phyloP scores from a whole-genome alignment of 75 land plant species.

The Cupressus sempervirens region DNA sequence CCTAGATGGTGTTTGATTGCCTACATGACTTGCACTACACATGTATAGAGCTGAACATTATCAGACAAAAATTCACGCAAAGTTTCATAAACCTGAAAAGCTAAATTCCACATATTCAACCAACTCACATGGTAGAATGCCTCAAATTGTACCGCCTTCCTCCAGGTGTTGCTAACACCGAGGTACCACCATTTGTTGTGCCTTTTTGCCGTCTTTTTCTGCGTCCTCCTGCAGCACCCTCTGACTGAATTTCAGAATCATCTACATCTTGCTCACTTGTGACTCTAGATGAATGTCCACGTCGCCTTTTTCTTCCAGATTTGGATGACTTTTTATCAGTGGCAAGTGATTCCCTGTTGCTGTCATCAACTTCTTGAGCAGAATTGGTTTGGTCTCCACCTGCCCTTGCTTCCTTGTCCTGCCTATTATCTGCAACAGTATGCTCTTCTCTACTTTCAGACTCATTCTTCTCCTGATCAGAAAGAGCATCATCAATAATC shows the following conservation, averaged over 20 bases:
- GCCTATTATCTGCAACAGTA: slow-evolving; percentile 1
- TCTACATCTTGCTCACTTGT: slow-evolving; percentile 41
- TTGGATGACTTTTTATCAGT: slow-evolving; percentile 11
- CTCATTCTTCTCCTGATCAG: slow-evolving; percentile 18
- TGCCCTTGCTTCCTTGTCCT: slow-evolving; percentile 3
- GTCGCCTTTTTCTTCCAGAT: slow-evolving; percentile 35
- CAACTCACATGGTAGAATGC: slow-evolving; percentile 73
- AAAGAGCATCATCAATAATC: slow-evolving; percentile 27
- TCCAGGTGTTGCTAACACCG: slow-evolving; percentile 30
- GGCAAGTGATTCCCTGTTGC: slow-evolving; percentile 21
- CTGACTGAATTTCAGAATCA: slow-evolving; percentile 51
- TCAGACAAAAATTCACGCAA: background rate
- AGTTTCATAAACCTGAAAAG: background rate
- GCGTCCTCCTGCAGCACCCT: slow-evolving; percentile 37
- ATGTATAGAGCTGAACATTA: background rate
- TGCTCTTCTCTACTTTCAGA: slow-evolving; percentile 7
- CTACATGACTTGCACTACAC: slow-evolving; percentile 6
- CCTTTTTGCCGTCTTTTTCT: slow-evolving; percentile 54
- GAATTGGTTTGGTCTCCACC: slow-evolving; percentile 7
- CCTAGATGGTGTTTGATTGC: slow-evolving; percentile 12
- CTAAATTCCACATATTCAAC: background rate
- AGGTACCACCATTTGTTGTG: slow-evolving; percentile 13
- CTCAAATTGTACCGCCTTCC: slow-evolving; percentile 77
- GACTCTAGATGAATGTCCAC: slow-evolving; percentile 20
- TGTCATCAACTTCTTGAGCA: slow-evolving; percentile 18